Conservation (phyloP, 1,284 basidiomycete species). For the Gymnopus androsaceus region DNA sequence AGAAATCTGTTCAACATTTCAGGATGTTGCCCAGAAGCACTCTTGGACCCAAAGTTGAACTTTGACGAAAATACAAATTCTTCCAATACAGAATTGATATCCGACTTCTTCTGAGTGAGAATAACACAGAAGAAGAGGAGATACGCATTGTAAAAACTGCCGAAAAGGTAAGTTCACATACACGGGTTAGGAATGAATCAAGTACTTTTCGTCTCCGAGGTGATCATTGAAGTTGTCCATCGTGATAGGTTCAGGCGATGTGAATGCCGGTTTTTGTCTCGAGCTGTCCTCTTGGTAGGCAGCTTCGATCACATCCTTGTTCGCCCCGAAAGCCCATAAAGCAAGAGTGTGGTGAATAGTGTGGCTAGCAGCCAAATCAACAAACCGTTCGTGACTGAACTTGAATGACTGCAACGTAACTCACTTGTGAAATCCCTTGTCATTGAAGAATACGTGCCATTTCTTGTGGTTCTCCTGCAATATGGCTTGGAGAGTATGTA, state of each 20-base stretch:
- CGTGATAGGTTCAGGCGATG: constrained; percentile 45
- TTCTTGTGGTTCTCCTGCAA: constrained; percentile 44
- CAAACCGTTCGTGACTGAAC: no score
- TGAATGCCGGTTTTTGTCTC: constrained; percentile 41
- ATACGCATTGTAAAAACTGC: constrained; percentile 56
- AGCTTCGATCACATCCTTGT: constrained; percentile 39
- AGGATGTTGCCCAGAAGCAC: no score
- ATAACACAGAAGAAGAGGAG: constrained; percentile 55
- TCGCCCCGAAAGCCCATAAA: constrained; percentile 51
- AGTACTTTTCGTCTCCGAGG: constrained; percentile 48
- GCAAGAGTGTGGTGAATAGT: constrained; percentile 53
- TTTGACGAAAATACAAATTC: constrained; percentile 65
- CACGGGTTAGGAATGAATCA: no score
- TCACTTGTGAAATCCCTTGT: constrained; percentile 47
- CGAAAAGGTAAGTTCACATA: no score
- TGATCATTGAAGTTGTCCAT: constrained; percentile 48
- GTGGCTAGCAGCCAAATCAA: no score
- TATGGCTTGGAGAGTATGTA: constrained; percentile 32
- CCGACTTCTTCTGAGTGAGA: no score
- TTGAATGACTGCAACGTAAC: no score
- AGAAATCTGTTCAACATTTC: constrained; percentile 65
- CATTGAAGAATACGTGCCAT: constrained; percentile 49
- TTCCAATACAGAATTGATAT: constrained; percentile 47
- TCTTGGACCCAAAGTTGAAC: no score
- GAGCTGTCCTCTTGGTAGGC: constrained; percentile 46